Evolutionary conservation across 306 rosid species (phyloP).

Genomic region (Gastrolobium bilobum): DNA sequence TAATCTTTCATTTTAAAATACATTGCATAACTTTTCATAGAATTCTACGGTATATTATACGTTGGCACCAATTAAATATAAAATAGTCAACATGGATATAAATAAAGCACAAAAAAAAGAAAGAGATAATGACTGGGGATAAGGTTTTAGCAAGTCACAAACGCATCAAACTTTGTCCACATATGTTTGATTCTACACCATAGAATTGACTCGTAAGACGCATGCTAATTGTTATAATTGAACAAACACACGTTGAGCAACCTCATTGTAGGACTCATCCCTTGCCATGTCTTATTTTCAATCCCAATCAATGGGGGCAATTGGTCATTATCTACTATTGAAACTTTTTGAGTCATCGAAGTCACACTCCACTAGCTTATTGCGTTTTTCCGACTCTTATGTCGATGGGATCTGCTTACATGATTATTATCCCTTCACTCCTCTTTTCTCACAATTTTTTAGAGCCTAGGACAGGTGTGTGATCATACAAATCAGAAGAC

Average conservation of each 20-base stretch:
- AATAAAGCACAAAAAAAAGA: neutral
- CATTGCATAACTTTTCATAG: neutral
- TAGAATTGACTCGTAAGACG: neutral
- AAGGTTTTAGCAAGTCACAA: neutral
- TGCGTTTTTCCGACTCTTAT: constrained; percentile 4
- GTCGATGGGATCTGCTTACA: neutral
- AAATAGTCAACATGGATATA: neutral
- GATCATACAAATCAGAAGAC: neutral
- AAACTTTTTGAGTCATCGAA: constrained; percentile 42
- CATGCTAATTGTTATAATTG: neutral
- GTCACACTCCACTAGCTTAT: constrained; percentile 1
- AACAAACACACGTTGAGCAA: neutral
- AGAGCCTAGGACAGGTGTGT: neutral
- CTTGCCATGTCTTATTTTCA: neutral
- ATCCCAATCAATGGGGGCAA: constrained; percentile 11
- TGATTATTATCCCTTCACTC: neutral
- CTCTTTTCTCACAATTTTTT: neutral
- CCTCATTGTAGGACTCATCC: constrained; percentile 31
- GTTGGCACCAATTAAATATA: neutral
- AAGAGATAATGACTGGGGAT: neutral
- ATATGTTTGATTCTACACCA: constrained; percentile 3
- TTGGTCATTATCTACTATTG: constrained; percentile 11
- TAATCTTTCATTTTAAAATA: constrained; percentile 4
- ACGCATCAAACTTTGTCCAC: constrained; percentile 9
- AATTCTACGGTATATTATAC: neutral